Base-by-base conservation (phyloP, 768 basidiomycete species). In the Lentinula detonsa region DNA sequence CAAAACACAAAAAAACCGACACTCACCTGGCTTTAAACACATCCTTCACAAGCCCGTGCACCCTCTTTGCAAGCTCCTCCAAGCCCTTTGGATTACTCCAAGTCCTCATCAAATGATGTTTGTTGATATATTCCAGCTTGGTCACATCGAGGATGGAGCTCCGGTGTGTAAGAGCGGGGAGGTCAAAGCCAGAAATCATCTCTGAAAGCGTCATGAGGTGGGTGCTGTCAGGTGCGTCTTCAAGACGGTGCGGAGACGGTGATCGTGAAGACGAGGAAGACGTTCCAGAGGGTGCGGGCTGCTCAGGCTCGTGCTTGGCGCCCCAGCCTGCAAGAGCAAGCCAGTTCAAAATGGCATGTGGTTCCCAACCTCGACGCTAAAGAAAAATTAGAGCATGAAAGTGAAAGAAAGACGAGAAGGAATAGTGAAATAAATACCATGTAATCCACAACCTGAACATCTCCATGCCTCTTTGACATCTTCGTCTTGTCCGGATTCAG, bases 251-350 rank as follows among this genome's bases (percentile, higher is more conserved):
- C 10, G 64, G 63, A 56, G 61, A 65, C 39, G 68, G 31, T 16
- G 59, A 18, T 4, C 35, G 31, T 54, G 21, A 64, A 59, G 65
- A 61, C 21, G 68, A 65, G 13, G 73, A 66, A 57, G 61, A 54
- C 55, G 71, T 56, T 45, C 69, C 57, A 37, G 73, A 63, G 31
- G 69, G 65, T 8, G 72, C 64, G 58, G 61, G 61, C n/a, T 65
- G 50, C 0, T 67, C 49, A 11, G 63, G 50, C 52, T 76, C 72
- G 46, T 78, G 78, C 8, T 81, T 77, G 9, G 80, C 84, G 23
- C 94, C 92, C 92, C 95, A 98, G 1, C 97, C 95, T n/a, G 93
- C 88, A 16, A 98, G 76, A 5, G 93, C 93, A 7, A 98, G 81
- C 88, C 95, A 98, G 68, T 98, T 98, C 28, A 95, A 73, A 13